A percentile compares a stretch with the other conserved stretches of the same genome.
Conservation (phyloP, 257 asterid species). For the Solanum clarkiae region DNA sequence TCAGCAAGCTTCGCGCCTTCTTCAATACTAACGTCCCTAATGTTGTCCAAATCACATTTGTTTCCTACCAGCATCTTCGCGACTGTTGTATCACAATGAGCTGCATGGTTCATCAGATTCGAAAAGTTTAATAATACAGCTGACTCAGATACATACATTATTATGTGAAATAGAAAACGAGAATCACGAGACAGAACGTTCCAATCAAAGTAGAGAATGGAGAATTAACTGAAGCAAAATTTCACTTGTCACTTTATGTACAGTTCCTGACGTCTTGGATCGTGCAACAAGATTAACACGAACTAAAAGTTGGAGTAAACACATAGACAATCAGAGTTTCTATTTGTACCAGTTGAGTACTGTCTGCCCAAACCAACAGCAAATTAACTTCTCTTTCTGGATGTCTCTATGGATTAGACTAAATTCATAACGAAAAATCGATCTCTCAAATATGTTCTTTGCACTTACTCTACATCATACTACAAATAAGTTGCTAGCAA, state of each 20-base stretch:
- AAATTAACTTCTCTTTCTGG: not conserved
- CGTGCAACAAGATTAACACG: not conserved
- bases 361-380: not conserved
- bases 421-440: not conserved
- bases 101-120: not conserved
- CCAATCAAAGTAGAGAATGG: not conserved
- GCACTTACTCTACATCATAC: not conserved
- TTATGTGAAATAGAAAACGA: not conserved
- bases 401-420: not conserved
- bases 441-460: not conserved
- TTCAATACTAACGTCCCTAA: slow-evolving; percentile 9
- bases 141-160: not conserved
- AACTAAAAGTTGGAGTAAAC: not conserved
- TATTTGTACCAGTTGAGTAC: not conserved
- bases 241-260: not conserved
- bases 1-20: slow-evolving; percentile 18
- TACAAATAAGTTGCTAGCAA: not conserved
- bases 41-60: slow-evolving; percentile 19
- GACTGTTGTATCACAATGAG: slow-evolving; percentile 15
- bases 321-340: not conserved
- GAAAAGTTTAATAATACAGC: not conserved
- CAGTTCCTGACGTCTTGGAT: not conserved
- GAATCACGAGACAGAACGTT: not conserved
- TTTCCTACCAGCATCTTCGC: slow-evolving; percentile 18
- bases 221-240: not conserved